These are phyloP conservation scores for Ceratobasidium sp. DNA, from an alignment of 1,284 basidiomycete species.

Conservation along the genomic window DNA sequence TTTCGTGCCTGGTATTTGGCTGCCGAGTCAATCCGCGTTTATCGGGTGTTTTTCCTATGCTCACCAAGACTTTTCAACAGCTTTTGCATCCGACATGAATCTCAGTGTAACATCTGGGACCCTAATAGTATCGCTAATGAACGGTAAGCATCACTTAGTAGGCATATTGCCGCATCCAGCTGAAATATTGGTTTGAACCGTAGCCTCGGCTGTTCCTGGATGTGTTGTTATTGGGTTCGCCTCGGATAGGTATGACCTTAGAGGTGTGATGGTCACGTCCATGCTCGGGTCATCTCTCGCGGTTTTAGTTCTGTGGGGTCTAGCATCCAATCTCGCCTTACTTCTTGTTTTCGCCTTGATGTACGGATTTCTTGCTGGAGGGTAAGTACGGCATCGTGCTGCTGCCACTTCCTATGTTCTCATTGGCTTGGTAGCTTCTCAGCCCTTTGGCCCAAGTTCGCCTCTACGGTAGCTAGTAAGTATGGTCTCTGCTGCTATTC, in stretches of 20 bases:
- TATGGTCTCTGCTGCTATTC: neutral
- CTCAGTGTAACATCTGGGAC: constrained; percentile 45
- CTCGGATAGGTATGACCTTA: constrained; percentile 44
- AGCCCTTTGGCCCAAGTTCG: constrained; percentile 45
- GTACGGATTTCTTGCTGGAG: constrained; percentile 45
- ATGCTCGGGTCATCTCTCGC: constrained; percentile 44
- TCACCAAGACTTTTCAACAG: neutral
- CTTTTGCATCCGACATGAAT: constrained; percentile 46
- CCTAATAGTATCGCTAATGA: constrained; percentile 45
- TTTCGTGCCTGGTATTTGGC: constrained; percentile 46
- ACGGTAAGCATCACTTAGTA: constrained; percentile 30
- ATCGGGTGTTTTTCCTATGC: neutral
- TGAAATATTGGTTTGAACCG: neutral
- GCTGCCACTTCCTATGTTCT: neutral
- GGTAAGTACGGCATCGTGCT: constrained; percentile 16
- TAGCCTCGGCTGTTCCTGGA: constrained; percentile 44
- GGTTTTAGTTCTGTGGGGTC: constrained; percentile 44
- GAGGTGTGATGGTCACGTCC: constrained; percentile 38
- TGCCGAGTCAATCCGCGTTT: constrained; percentile 37
- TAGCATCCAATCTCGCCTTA: constrained; percentile 39
- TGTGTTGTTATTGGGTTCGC: constrained; percentile 43
- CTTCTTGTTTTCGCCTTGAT: constrained; percentile 43
- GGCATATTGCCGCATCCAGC: neutral
- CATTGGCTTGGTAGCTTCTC: constrained; percentile 38
- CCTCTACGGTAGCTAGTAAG: constrained; percentile 44